Percentiles rank a stretch among this genome's conserved stretches.
These are phyloP conservation scores for Antarctomyces pellizariae DNA, from an alignment of 495 filamentous ascomycete species.

Conservation along the genomic window DNA sequence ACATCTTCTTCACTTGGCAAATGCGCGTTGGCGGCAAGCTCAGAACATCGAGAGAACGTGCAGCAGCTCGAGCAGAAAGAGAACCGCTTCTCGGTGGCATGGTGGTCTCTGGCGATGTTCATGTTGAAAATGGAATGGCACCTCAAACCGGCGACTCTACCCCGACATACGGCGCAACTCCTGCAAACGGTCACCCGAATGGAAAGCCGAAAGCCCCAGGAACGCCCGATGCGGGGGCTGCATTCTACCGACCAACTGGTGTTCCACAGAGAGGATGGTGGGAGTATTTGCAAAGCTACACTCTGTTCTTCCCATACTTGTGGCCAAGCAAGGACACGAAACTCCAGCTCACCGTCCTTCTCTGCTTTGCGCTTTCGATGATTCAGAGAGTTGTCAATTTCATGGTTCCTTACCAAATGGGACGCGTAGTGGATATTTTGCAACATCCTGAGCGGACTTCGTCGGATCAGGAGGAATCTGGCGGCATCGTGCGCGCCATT, in stretches of 20 bases:
- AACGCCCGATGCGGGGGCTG: conserved; percentile 13
- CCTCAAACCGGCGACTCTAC: conserved; percentile 26
- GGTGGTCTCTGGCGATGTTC: too few species aligned
- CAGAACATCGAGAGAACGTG: conserved; percentile 11
- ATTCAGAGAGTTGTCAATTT: conserved; percentile 62
- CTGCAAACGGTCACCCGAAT: conserved; percentile 12
- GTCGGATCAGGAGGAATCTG: conserved; percentile 10
- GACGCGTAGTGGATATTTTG: conserved; percentile 45
- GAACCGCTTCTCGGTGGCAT: too few species aligned
- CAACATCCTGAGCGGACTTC: too few species aligned
- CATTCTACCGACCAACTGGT: conserved; percentile 27
- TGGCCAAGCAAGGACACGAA: conserved; percentile 60
- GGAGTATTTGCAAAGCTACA: conserved; percentile 78
- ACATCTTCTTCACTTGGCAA: conserved; percentile 30
- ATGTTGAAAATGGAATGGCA: conserved; percentile 12
- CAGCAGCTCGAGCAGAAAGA: conserved; percentile 6
- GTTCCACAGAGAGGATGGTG: conserved; percentile 32
- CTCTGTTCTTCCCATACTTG: conserved; percentile 78
- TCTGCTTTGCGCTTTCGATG: conserved; percentile 57
- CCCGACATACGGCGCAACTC: conserved; percentile 15
- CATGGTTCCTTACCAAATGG: conserved; percentile 54
- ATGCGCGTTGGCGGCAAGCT: too few species aligned
- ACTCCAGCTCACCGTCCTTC: conserved; percentile 50
- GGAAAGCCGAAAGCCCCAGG: conserved; percentile 9
- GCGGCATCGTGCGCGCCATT: too few species aligned